Evolutionary conservation across 495 filamentous ascomycete species (phyloP), one percentile per base, ranked within the genome.

Genomic region (Penicillium lividum): DNA sequence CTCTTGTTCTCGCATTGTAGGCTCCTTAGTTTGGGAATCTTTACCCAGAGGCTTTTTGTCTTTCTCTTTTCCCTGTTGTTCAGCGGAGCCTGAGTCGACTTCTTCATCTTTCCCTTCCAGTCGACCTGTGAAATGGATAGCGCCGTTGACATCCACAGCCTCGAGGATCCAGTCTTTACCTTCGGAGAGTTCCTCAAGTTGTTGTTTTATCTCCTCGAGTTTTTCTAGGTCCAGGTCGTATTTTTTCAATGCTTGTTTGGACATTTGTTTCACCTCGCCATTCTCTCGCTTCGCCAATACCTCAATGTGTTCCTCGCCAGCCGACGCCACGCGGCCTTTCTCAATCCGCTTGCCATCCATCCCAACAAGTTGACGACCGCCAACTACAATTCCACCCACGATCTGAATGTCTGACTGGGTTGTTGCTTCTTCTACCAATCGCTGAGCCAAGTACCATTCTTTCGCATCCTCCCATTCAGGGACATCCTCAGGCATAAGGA

Each of bases 201-300:
- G 76, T 57, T 85, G 79, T 63, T 78, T 81, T 56, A 92, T 73
- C 55, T 79, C 75, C 53, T 92, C 86, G 3, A 94, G 72, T 54
- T 82, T 78, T 53, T 88, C 79, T 7, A 83, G 82, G 58, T 88
- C 84, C n/a, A 96, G 73, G 22, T 88, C 83, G 58, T 89, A 73
- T 62, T 87, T 84, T 65, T 84, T 82, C 48, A 96, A 66, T 36
- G 88, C 84, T 40, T 88, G 82, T 40, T 82, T 79, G 8, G 76
- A 78, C 55, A 88, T 61, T 42, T 73, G 68, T 29, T 80, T 62
- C 40, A 85, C 65, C 63, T 82, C 74, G 38, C 82, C 84, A n/a
- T 84, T 84, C 42, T 85, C 78, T 33, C 73, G 71, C 71, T 83
- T 79, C 18, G 80, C 73, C 40, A 84, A 74, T 27, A 82, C 76